Evolutionary conservation across 352 stramenopile species (phyloP), one percentile per base, ranked within the genome.

Genomic region (Phytopythium oedochilum): DNA sequence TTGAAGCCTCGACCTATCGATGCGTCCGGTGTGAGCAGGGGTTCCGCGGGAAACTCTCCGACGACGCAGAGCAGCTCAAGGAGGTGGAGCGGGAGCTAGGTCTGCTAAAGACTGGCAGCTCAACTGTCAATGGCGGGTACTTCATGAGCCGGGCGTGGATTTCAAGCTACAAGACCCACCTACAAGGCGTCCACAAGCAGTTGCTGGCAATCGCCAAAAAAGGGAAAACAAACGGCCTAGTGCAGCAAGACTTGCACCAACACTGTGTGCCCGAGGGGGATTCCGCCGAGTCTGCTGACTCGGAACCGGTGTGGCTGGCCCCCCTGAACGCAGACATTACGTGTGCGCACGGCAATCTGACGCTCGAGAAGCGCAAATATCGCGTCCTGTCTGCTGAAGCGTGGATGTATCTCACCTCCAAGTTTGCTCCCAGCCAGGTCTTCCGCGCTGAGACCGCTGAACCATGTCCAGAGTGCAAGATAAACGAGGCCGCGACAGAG

Each of bases 111-210:
- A 28, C 55, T 70, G 50, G 59, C 58, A 57, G 20, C 59, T 47
- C 46, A 67, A 59, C 10, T 51, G 69, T 44, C 11, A 8, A 38
- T 2, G 61, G 61, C 14, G 64, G 67, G 3, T 86, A 69, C 26
- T 63, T 89, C 29, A 82, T 92, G 69, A 92, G 81, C 31, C 74
- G 78, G 1, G 71, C 65, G 10, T 92, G 81, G 81, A 82, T 92
- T 23, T 65, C 72, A 42, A 88, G 66, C 55, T 92, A 92, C 63
- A 92, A 92, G 61, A 39, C 40, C 2, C 67, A 89, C 18, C 58
- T 92, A 36, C 57, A 73, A 23, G 61, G 64, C 3, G 43, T 75
- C 11, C 78, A 87, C 51, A 87, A 82, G 46, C 58, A 66, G 31
- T 66, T 91, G 12, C 64, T 57, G 1, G 57, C 66, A 8, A 54